A percentile compares a stretch with the other conserved stretches of the same genome.
These are phyloP conservation scores for Xylona heveae DNA, from an alignment of 495 filamentous ascomycete species.

Conservation along the genomic window DNA sequence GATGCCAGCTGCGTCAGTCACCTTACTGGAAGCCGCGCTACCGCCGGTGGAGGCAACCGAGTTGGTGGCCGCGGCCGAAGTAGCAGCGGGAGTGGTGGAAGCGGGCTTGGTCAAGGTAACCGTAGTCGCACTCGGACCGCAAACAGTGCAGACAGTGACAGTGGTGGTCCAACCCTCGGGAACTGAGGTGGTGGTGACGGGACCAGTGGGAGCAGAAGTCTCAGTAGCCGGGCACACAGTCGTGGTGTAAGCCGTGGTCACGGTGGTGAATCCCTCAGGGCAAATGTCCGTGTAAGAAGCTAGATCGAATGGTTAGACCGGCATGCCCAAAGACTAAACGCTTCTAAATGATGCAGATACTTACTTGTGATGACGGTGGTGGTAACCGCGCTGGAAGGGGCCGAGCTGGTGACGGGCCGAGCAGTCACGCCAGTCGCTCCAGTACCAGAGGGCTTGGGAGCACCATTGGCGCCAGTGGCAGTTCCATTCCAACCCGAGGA, in stretches of 20 bases:
- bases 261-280: conserved; percentile 1
- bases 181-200: neutral
- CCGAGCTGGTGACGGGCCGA: neutral
- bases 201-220: too few species aligned
- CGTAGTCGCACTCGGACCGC: neutral
- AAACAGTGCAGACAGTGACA: neutral
- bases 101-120: conserved; percentile 1
- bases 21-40: neutral
- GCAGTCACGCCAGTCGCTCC: too few species aligned
- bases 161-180: neutral
- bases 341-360: neutral
- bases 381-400: neutral
- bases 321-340: neutral
- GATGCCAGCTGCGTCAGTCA: too few species aligned
- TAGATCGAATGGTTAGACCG: neutral
- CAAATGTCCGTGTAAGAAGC: conserved; percentile 2
- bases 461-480: too few species aligned
- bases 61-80: too few species aligned
- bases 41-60: too few species aligned
- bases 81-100: too few species aligned
- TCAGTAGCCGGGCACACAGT: neutral
- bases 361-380: conserved; percentile 2
- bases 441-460: too few species aligned
- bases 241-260: conserved; percentile 1
- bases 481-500: too few species aligned